Evolutionary conservation across 768 basidiomycete species (phyloP).

Genomic region (Jaapia argillacea): DNA sequence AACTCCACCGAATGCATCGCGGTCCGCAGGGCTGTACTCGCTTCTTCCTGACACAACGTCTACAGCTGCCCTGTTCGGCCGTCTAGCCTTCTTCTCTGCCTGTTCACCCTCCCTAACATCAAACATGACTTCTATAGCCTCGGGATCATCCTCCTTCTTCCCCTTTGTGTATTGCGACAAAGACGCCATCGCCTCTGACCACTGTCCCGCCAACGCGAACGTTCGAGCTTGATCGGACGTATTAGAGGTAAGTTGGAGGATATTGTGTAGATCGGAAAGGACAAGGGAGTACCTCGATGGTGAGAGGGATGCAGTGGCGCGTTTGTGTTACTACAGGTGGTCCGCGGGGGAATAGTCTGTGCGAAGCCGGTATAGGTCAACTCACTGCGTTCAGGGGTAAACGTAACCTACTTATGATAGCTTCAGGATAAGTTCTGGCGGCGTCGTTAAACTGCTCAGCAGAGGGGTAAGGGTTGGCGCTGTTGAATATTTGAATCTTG

Average conservation of each 20-base stretch:
- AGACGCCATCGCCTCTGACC: constrained; percentile 45
- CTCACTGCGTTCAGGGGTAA: background rate
- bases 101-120: constrained; percentile 52
- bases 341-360: constrained; percentile 82
- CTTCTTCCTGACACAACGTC: constrained; percentile 73
- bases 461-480: constrained; percentile 62
- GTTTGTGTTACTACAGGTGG: constrained; percentile 84
- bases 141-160: constrained; percentile 37
- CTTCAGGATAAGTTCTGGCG: constrained; percentile 70
- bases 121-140: constrained; percentile 45
- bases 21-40: constrained; percentile 56
- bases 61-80: constrained; percentile 60
- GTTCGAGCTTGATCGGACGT: constrained; percentile 81
- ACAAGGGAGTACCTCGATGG: constrained; percentile 63
- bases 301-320: constrained; percentile 84
- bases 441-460: constrained; percentile 78
- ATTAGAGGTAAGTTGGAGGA: constrained; percentile 61
- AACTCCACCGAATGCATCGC: constrained; percentile 65
- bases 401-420: constrained; percentile 53
- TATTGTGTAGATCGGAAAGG: constrained; percentile 79
- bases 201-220: constrained; percentile 73
- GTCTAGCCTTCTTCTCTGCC: constrained; percentile 51
- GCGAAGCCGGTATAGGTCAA: no score
- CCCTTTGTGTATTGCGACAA: constrained; percentile 42
- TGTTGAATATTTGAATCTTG: no score